Evolutionary conservation across 768 basidiomycete species (phyloP), one percentile per base, ranked within the genome.

Genomic region (Termitomyces sp.): DNA sequence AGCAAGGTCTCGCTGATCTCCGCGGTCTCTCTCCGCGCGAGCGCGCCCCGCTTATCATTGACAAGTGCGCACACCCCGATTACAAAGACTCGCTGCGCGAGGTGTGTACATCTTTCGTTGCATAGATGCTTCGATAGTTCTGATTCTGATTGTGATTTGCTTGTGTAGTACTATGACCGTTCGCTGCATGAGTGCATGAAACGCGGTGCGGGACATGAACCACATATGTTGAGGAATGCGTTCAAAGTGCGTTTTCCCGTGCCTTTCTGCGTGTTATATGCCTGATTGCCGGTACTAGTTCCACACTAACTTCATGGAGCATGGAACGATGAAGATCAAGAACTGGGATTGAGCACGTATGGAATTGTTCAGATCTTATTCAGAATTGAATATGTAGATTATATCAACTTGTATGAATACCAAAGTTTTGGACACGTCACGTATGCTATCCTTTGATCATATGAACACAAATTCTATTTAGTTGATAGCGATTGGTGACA

Each of bases 21-120:
- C 73, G 79, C 30, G 77, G 77, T 3, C 66, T 80, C 14, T 73
- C 76, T 10, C 79, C 79, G 0, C 69, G 79, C 30, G 77, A 80
- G 56, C 71, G 77, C 10, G 79, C 79, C 0, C 76, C 76, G 1
- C 6, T 76, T 14, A 78, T 80, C 58, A 80, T 80, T 35, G 65
- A 76, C 49, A 76, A 79, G 30, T 80, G 79, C 57, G 77, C 79
- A 13, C 77, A 80, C 56, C 78, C 77, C 0, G 75, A 78, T 62
- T 80, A 78, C 46, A 70, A 68, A 62, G 75, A 76, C 52, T 55
- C 73, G 36, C 60, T 80, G 47, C 67, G 67, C 54, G 77, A 77
- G 61, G 73, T 75, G 32, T 20, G 44, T 40, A 46, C 28, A 44
- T 36, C 14, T 26, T 5, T 22, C 22, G 40, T 35, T 24, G 11